Base-by-base conservation (phyloP, 805 yeast genomes). In the Zygosaccharomyces pseudorouxii region DNA sequence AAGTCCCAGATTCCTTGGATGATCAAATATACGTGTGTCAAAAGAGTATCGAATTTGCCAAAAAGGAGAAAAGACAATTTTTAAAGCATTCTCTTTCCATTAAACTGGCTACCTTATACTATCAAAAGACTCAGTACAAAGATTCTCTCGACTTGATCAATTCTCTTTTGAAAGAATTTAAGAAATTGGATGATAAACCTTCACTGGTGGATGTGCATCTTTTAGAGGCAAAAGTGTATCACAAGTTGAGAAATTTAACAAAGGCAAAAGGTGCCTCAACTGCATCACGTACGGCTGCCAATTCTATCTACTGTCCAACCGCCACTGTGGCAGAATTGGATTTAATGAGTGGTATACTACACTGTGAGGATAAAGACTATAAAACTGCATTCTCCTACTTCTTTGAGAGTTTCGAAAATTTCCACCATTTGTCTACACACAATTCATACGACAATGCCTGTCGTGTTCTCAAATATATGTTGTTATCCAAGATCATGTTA, bases 221-320 rank as follows among this genome's bases (percentile, higher is more conserved):
- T 55, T 78, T 93, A 54, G 98, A 93, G 67, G 78, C 93, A 18
- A 84, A 89, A 62, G 89, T 88, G 36, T 93, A 85, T 67, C 96
- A 90, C 67, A 89, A 95, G 23, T 75, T 93, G 59, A 80, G 97
- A 66, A 93, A 93, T 67, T 77, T 87, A 60, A 86, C 97, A 4
- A 93, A 92, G 71, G 80, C 96, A 4, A 81, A 87, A 60, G 97
- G 98, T 6, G 83, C 97, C 2, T 75, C 93, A 59, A 89, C 98
- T 2, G 83, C 95, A 41, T 97, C 99, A 1, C 80, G 98, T 68
- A 93, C 99, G 0, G 85, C 95, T 2, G 99, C 99, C n/a, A 95
- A 93, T 67, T 79, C 97, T 19, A 88, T 93, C 45, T 95, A 90
- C 72, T 87, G 96, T 60, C 96, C 98, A 8, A 86, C 97, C n/a